Evolutionary conservation across 768 basidiomycete species (phyloP), one percentile per base, ranked within the genome.

Genomic region (Xerocomus potaroensis): DNA sequence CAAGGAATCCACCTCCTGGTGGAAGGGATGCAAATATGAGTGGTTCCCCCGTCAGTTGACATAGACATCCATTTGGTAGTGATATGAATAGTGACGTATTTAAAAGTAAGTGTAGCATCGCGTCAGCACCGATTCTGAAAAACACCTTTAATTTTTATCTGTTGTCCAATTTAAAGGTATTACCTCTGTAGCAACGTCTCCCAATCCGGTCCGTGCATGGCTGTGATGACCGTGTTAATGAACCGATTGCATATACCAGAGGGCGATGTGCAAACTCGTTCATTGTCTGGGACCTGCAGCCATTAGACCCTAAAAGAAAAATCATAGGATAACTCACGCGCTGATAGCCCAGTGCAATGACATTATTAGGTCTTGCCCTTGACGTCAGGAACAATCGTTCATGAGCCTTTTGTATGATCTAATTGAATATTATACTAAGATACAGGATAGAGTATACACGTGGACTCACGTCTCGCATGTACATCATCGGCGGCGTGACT

Each of bases 11-110:
- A 5, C 48, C 44, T 0, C 41, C 41, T 3, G 31, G 45, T 1
- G 65, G 64, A 55, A 67, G 53, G 12, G 65, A 67, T 1, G 69
- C 53, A 30, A 75, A 72, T 21, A 81, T 69, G 19, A 95, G 62
- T 0, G 87, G 83, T 29, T 72, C 71, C 4, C 94, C 94, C 0
- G 84, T 79, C 47, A 96, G 62, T 64, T 98, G 94, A 50, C 87
- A 87, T 30, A 84, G 76, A 59, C 91, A 94, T 16, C 79, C 81
- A 58, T 96, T 95, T 0, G 87, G 86, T 18, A 96, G 66, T 2
- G 85, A 71, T 14, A 86, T 59, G 61, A 92, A 97, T 15, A 94
- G 51, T 9, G 81, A 85, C 0, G 84, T 83, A 45, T 84, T 76
- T 3, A 82, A 73, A 15, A 98, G 76, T 9, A 98, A 71, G 61